Percentiles rank a stretch among this genome's conserved stretches.
Evolutionary conservation across 768 basidiomycete genomes (phyloP).

Genomic region (Tricholoma flavovirens): DNA sequence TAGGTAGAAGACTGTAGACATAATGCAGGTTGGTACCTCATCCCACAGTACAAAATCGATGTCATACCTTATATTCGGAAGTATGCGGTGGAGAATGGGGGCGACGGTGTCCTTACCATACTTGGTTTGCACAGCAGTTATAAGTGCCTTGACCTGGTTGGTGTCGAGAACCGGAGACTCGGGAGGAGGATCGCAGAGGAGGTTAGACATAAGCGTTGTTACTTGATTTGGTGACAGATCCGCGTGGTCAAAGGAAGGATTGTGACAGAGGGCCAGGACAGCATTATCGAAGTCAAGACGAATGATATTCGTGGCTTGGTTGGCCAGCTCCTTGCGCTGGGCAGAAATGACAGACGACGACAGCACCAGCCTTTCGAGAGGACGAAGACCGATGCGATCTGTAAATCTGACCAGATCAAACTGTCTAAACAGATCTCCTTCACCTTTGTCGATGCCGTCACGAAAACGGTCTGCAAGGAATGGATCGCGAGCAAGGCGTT

Average conservation of each 20-base stretch:
- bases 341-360: slow-evolving; percentile 68
- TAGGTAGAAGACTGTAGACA: slow-evolving; percentile 50
- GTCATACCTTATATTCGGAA: slow-evolving; percentile 66
- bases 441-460: slow-evolving; percentile 84
- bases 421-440: slow-evolving; percentile 75
- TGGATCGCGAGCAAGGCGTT: slow-evolving; percentile 86
- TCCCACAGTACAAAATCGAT: neutral
- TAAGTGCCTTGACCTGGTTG: slow-evolving; percentile 67
- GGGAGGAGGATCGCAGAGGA: slow-evolving; percentile 63
- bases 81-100: slow-evolving; percentile 68
- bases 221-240: slow-evolving; percentile 72
- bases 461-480: slow-evolving; percentile 86
- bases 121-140: slow-evolving; percentile 71
- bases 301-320: slow-evolving; percentile 63
- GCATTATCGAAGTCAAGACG: slow-evolving; percentile 79
- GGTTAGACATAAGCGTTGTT: slow-evolving; percentile 73
- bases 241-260: slow-evolving; percentile 76
- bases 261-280: slow-evolving; percentile 67
- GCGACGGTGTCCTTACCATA: slow-evolving; percentile 72
- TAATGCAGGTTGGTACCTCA: neutral
- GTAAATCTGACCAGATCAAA: slow-evolving; percentile 82
- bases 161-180: slow-evolving; percentile 70
- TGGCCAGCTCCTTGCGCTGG: slow-evolving; percentile 50
- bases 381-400: slow-evolving; percentile 74
- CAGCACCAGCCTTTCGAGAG: slow-evolving; percentile 75